These are phyloP conservation scores for Sporothrix phasma DNA, from an alignment of 2,329 filamentous ascomycete species.

Conservation along the genomic window DNA sequence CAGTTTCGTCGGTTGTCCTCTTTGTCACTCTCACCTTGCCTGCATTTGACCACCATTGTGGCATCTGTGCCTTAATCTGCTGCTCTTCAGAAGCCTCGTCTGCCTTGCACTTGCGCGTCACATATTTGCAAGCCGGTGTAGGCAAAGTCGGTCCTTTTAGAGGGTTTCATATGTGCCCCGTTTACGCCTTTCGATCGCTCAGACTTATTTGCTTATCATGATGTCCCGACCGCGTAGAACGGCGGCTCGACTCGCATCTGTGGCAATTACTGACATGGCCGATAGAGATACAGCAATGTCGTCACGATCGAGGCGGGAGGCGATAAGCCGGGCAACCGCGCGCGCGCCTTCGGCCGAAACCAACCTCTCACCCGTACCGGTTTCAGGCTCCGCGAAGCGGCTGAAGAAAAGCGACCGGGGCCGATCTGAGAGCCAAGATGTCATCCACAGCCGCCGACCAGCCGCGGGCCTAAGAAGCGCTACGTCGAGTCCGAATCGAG, in stretches of 20 bases:
- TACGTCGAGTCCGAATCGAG: conserved; percentile 46
- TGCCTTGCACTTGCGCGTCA: not conserved
- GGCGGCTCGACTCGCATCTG: conserved; percentile 36
- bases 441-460: conserved; percentile 38
- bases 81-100: not conserved
- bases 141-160: not conserved
- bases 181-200: not conserved
- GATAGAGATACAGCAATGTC: conserved; percentile 43
- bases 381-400: conserved; percentile 10
- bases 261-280: conserved; percentile 41
- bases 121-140: not conserved
- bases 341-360: conserved; percentile 34
- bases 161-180: too few species aligned
- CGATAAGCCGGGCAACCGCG: conserved; percentile 29
- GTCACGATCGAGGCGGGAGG: conserved; percentile 38
- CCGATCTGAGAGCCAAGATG: conserved; percentile 36
- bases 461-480: conserved; percentile 47
- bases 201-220: conserved; percentile 27
- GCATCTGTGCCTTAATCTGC: not conserved
- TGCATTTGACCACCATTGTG: not conserved
- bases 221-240: conserved; percentile 39
- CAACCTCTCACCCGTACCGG: conserved; percentile 13
- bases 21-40: not conserved
- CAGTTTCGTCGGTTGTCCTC: not conserved
- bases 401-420: conserved; percentile 21